Base-by-base conservation (phyloP, 176 grass and related monocot species). In the Phragmites australis region DNA sequence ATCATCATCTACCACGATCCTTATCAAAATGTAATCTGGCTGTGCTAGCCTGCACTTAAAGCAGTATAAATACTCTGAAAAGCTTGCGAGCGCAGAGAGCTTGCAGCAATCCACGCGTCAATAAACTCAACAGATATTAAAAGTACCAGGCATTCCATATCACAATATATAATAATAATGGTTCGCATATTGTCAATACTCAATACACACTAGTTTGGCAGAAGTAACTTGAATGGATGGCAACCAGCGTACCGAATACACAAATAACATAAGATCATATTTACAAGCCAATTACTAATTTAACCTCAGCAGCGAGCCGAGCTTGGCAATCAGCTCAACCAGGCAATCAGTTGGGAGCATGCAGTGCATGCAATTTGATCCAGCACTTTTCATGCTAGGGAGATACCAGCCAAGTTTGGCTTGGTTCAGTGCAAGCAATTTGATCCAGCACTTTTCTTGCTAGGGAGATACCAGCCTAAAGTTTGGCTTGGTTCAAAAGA, bases 281-380 rank as follows among this genome's bases (percentile, higher is more conserved):
- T 54, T 49, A 66, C 37, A 66, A 1, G 57, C 56, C 43, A 29
- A 60, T 60, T 27, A 41, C 27, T 69, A 69, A 51, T 48, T 84
- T 26, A 39, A 54, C 27, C 72, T 49, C 51, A 3, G 40, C 63
- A 50, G 39, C 1, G 5, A 8, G 54, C 52, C 19, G 19, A 49
- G 42, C 65, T 61, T 41, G 82, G 52, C 74, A 14, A 17, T 42
- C 3, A 49, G 43, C 55, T 84, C 64, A 54, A 80, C 62, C 77
- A 23, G 10, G 9, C 61, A 41, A 16, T 62, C 16, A 14, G 31
- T 14, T 32, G 29, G 16, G 34, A 45, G 75, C 42, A 64, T 63
- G 9, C 23, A 19, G 34, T 2, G 34, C 34, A 1, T 14, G 56
- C 74, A 31, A 41, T 32, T 15, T 21, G 57, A 49, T 63, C 26